Conservation (phyloP, 1,139 yeast species). For the Scheffersomyces quercinus region DNA sequence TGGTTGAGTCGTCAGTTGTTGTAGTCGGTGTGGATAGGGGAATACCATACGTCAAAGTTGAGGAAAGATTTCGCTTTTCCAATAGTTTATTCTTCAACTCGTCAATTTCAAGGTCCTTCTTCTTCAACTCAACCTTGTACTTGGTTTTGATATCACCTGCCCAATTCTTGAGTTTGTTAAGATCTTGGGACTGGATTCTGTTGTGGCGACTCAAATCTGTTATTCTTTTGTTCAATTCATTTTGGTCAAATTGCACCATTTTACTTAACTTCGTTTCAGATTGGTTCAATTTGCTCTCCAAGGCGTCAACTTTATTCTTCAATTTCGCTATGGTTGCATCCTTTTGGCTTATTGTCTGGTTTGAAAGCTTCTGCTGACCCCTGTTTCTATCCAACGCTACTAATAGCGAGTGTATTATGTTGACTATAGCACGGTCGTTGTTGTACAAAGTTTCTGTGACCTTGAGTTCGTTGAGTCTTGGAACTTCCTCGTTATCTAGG, state of each 20-base stretch:
- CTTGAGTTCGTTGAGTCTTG: conserved; percentile 8
- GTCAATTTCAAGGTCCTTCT: conserved; percentile 36
- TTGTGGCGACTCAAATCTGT: conserved; percentile 23
- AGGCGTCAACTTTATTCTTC: conserved; percentile 20
- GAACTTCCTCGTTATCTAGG: background rate
- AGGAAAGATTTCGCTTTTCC: conserved; percentile 34
- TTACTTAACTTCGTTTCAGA: conserved; percentile 17
- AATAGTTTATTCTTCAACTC: conserved; percentile 41
- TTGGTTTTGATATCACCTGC: conserved; percentile 34
- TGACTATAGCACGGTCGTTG: conserved; percentile 46
- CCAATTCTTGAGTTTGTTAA: conserved; percentile 29
- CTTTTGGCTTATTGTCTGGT: conserved; percentile 29
- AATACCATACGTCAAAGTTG: conserved; percentile 32
- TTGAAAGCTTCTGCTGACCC: conserved; percentile 33
- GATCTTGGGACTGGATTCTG: conserved; percentile 31
- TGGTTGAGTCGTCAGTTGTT: conserved; percentile 4
- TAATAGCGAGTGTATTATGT: conserved; percentile 42
- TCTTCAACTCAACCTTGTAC: conserved; percentile 43
- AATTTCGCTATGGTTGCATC: conserved; percentile 32
- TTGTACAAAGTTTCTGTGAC: conserved; percentile 35
- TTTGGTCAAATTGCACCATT: conserved; percentile 18
- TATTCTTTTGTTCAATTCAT: conserved; percentile 19
- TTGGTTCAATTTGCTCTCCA: conserved; percentile 20
- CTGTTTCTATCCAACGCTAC: conserved; percentile 42
- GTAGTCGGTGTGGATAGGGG: conserved; percentile 11